Evolutionary conservation across 1,139 yeast genomes (phyloP), one percentile per base, ranked within the genome.

Genomic region (Blastobotrys capitulatus): DNA sequence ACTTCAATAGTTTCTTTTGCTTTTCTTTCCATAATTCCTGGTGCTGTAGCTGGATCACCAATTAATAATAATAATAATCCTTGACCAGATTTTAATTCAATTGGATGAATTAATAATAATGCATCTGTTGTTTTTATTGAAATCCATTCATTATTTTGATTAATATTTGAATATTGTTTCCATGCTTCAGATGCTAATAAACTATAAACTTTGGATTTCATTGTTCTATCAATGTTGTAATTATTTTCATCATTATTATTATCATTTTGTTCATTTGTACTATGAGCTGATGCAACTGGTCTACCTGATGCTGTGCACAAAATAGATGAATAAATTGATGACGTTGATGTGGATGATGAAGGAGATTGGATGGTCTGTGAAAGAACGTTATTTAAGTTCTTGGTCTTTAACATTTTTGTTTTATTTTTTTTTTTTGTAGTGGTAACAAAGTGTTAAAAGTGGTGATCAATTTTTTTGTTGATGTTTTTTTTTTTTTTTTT

Each of bases 161-260:
- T 32, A 2, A 57, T 56, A 27, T 51, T 45, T 20, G 54, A 52
- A 47, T 62, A 63, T 41, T 61, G 60, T 15, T 57, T 51, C 64
- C 66, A 63, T 2, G 59, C 57, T 15, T 62, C 53, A 7, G 65
- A 55, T 1, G 65, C 66, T 49, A 61, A 58, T 26, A 62, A 50
- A 7, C 63, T 59, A 38, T 60, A 62, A 6, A 63, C 60, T 38
- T 61, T 61, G 9, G 64, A 61, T 39, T 60, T 60, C 60, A 61
- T 58, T 1, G 58, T 41, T 36, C 64, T 48, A 34, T 59, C 60
- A 22, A 62, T 57, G 16, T 57, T 54, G 42, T 60, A 62, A 48
- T 10, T 34, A 36, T 32, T 39, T 6, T 41, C 36, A 36, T 50
- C 40, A 8, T 47, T 49, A 2, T 53, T 56, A 27, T 49, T 49